Evolutionary conservation across 139 green algal species (phyloP).

Genomic region (Chlamydomonas sp.): DNA sequence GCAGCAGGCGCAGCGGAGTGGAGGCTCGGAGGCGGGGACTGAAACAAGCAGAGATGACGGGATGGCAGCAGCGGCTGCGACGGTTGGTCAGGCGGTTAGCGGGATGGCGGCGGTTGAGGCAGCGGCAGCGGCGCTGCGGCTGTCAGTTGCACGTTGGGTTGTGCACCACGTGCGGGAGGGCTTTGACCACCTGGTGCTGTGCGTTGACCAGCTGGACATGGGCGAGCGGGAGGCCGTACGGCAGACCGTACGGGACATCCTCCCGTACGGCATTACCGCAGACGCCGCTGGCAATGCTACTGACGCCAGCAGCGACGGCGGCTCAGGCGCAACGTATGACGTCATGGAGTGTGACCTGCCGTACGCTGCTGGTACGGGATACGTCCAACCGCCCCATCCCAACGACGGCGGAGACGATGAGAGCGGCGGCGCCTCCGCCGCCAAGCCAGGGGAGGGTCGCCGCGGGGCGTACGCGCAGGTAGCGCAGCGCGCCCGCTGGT

Average conservation of each 20-base stretch:
- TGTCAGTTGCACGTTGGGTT: not conserved
- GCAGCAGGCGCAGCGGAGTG: too few relatives aligned
- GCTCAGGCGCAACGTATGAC: not conserved
- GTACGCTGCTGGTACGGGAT: not conserved
- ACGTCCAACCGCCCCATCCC: too few relatives aligned
- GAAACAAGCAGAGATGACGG: too few relatives aligned
- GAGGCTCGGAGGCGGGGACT: too few relatives aligned
- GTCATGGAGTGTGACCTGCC: not conserved
- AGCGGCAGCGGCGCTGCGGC: not conserved
- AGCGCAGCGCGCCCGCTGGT: constrained; percentile 1
- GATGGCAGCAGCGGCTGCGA: too few relatives aligned
- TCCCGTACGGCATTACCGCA: not conserved
- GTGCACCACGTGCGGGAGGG: constrained; percentile 13
- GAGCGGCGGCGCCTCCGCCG: not conserved
- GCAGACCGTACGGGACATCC: not conserved
- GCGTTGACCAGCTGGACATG: not conserved
- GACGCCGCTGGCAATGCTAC: not conserved
- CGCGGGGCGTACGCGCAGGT: not conserved
- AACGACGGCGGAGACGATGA: too few relatives aligned
- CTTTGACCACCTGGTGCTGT: constrained; percentile 5
- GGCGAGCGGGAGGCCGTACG: not conserved
- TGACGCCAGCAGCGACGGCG: not conserved
- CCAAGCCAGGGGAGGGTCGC: too few relatives aligned
- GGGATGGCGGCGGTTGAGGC: not conserved
- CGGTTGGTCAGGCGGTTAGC: not conserved